Conservation (phyloP, 73 alveolate species). For the Uronychia setigera region DNA sequence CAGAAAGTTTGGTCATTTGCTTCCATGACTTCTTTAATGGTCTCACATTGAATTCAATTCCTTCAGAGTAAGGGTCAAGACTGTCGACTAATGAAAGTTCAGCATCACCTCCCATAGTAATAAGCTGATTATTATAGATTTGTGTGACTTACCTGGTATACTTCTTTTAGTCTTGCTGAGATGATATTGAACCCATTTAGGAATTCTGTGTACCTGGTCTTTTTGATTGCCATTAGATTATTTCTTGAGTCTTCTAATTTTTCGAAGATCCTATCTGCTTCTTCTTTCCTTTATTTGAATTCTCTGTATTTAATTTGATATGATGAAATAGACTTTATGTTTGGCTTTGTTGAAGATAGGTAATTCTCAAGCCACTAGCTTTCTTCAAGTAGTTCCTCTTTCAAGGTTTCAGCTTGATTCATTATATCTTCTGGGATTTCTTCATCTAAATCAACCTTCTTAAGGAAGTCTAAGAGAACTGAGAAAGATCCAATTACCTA, state of each 20-base stretch:
- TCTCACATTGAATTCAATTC: constrained; percentile 87
- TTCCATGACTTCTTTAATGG: constrained; percentile 94
- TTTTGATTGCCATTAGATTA: constrained; percentile 62
- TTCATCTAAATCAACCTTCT: too few relatives aligned
- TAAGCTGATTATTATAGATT: too few relatives aligned
- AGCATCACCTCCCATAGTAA: constrained; percentile 74
- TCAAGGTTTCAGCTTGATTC: too few relatives aligned
- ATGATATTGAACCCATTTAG: constrained; percentile 84
- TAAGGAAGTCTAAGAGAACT: too few relatives aligned
- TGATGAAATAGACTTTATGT: too few relatives aligned
- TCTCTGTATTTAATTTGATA: too few relatives aligned
- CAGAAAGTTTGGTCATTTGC: constrained; percentile 84
- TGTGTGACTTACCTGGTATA: too few relatives aligned
- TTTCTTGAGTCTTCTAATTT: constrained; percentile 63
- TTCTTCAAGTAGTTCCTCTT: too few relatives aligned
- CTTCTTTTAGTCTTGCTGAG: constrained; percentile 73
- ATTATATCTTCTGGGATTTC: too few relatives aligned
- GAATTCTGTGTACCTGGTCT: constrained; percentile 77
- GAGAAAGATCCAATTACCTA: too few relatives aligned
- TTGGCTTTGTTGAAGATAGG: too few relatives aligned
- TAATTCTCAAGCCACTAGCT: too few relatives aligned
- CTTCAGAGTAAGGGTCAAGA: constrained; percentile 91
- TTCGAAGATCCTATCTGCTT: constrained; percentile 55
- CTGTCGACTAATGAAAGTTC: constrained; percentile 86
- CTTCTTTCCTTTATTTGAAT: constrained; percentile 73